Percentiles rank a stretch among this genome's conserved stretches.
phyloP scores from a whole-genome alignment of 1,284 basidiomycete genomes.

The Leccinum fallax region DNA sequence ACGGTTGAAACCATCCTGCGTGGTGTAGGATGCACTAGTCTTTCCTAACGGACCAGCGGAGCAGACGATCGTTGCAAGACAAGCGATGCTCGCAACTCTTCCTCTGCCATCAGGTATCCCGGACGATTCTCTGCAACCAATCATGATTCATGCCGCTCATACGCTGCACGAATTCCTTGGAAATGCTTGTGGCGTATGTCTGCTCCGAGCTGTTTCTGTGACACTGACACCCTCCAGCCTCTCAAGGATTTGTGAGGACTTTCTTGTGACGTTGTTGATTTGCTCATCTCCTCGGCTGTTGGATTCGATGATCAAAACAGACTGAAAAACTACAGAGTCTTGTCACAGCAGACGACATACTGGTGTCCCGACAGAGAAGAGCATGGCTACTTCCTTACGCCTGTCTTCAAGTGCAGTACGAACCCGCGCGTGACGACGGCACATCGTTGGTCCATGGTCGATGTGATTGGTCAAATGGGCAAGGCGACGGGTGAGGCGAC shows the following conservation, averaged over 20 bases:
- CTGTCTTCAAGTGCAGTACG: conserved; percentile 72
- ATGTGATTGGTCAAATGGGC: conserved; percentile 57
- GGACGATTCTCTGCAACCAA: conserved; percentile 63
- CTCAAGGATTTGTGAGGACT: conserved; percentile 53
- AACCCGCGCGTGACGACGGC: conserved; percentile 72
- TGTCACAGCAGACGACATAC: conserved; percentile 65
- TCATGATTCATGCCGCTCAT: conserved; percentile 60
- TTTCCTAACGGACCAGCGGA: conserved; percentile 41
- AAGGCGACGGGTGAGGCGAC: conserved; percentile 57
- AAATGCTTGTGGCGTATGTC: conserved; percentile 58
- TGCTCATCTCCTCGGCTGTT: conserved; percentile 1
- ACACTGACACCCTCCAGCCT: conserved; percentile 26
- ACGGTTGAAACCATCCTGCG: background rate
- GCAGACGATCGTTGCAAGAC: conserved; percentile 53
- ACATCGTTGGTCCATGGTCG: conserved; percentile 66
- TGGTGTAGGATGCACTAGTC: conserved; percentile 18
- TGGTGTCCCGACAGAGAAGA: conserved; percentile 81
- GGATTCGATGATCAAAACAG: conserved; percentile 37
- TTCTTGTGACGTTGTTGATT: background rate
- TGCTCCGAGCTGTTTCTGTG: conserved; percentile 4
- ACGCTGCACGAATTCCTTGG: conserved; percentile 70
- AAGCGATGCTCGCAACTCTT: conserved; percentile 55
- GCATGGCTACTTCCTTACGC: conserved; percentile 73
- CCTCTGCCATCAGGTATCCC: conserved; percentile 65
- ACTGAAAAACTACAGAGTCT: conserved; percentile 62